Evolutionary conservation across 768 basidiomycete genomes (phyloP).

Genomic region (Phlegmacium glaucopus): DNA sequence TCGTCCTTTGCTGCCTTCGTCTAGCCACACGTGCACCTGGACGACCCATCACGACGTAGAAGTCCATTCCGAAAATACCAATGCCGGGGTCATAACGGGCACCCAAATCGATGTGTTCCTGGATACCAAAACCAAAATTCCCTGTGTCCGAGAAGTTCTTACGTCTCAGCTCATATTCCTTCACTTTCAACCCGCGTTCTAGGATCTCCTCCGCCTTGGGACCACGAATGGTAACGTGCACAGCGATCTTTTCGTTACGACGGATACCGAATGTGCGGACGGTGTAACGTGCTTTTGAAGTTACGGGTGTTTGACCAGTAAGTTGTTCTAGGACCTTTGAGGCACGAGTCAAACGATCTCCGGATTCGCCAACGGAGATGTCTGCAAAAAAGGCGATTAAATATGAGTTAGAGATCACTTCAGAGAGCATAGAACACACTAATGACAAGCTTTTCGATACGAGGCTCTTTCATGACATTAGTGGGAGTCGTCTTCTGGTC

Average conservation of each 20-base stretch:
- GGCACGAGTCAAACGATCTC: constrained; percentile 97
- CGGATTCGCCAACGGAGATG: constrained; percentile 99
- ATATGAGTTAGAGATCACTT: constrained; percentile 6
- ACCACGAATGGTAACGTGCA: constrained; percentile 97
- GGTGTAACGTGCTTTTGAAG: constrained; percentile 99
- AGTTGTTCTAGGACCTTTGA: constrained; percentile 99
- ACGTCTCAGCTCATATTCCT: constrained; percentile 98
- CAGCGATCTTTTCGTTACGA: constrained; percentile 99
- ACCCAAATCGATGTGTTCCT: constrained; percentile 99
- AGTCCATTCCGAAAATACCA: constrained; percentile 99
- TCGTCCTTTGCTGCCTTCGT: constrained; percentile 85
- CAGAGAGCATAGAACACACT: constrained; percentile 60
- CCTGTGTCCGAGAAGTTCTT: constrained; percentile 98
- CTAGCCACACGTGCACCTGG: constrained; percentile 89
- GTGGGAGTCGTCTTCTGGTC: constrained; percentile 85
- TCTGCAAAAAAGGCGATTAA: constrained; percentile 44
- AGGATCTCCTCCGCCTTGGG: constrained; percentile 99
- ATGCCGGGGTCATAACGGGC: constrained; percentile 98
- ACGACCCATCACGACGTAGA: constrained; percentile 96
- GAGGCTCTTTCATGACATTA: constrained; percentile 95
- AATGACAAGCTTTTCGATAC: constrained; percentile 98
- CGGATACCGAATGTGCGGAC: constrained; percentile 99
- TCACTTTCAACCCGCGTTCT: constrained; percentile 98
- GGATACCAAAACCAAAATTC: constrained; percentile 99
- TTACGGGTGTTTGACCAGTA: constrained; percentile 98